Conservation (phyloP, 108 stramenopile genomes). For the Pinguiococcus pyrenoidosus region DNA sequence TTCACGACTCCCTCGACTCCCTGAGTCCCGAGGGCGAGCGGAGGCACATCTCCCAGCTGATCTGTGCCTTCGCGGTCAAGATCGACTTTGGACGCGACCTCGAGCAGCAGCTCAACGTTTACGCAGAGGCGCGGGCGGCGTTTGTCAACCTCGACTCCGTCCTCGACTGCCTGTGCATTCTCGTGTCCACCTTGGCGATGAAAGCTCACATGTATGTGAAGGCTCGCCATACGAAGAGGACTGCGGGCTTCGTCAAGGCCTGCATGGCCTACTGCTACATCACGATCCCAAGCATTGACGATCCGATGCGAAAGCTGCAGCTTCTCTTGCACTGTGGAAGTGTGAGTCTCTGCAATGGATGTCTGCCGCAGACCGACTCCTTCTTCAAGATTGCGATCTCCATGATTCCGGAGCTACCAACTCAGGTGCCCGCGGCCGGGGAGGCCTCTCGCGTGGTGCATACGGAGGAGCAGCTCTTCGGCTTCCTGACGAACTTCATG, state of each 20-base stretch:
- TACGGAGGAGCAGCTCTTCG: background rate
- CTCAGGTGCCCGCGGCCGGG: background rate
- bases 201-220: background rate
- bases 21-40: conserved; percentile 8
- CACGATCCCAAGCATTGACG: conserved; percentile 10
- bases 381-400: conserved; percentile 26
- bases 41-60: conserved; percentile 2
- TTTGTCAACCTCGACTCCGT: conserved; percentile 18
- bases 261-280: conserved; percentile 23
- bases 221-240: conserved; percentile 10
- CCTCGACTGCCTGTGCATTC: background rate
- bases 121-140: conserved; percentile 20
- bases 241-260: conserved; percentile 19
- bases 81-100: conserved; percentile 22
- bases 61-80: conserved; percentile 11
- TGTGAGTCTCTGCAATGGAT: conserved; percentile 9
- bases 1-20: conserved; percentile 13
- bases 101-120: conserved; percentile 22
- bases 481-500: background rate
- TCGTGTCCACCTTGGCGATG: conserved; percentile 9
- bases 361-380: conserved; percentile 25
- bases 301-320: background rate
- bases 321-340: conserved; percentile 10
- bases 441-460: background rate
- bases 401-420: conserved; percentile 12